Conservation (phyloP, 805 yeast genomes). For the Starmerella roubikii region DNA sequence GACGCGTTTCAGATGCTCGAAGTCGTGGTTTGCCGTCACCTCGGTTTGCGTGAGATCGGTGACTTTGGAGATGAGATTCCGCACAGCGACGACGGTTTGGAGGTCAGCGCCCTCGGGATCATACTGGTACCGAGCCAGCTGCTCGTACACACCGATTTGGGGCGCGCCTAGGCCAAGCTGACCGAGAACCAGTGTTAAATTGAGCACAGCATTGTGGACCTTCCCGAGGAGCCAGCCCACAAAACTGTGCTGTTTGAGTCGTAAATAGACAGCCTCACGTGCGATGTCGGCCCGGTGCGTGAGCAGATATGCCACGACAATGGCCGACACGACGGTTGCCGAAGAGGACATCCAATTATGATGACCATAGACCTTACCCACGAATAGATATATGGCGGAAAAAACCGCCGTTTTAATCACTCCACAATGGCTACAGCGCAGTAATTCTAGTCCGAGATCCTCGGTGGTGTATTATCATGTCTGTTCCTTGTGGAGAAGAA, state of each 20-base stretch:
- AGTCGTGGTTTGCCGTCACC: neutral
- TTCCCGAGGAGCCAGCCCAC: conserved; percentile 1
- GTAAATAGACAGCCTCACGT: neutral
- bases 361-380: too few species aligned
- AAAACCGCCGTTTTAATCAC: too few species aligned
- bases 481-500: too few species aligned
- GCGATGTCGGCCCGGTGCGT: conserved; percentile 1
- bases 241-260: neutral
- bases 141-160: neutral
- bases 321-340: neutral
- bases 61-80: conserved; percentile 1
- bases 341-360: neutral
- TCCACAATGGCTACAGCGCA: too few species aligned
- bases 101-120: conserved; percentile 5
- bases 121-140: conserved; percentile 9
- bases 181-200: neutral
- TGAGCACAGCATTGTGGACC: neutral
- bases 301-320: neutral
- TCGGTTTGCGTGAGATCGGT: conserved; percentile 1
- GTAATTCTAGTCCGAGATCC: too few species aligned
- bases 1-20: neutral
- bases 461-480: too few species aligned
- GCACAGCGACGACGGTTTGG: conserved; percentile 2
- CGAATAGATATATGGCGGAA: too few species aligned
- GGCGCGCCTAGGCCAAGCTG: too few species aligned